Percentiles rank a stretch among this genome's conserved stretches.
phyloP scores from a whole-genome alignment of 2,329 filamentous ascomycete genomes.

The Fusarium piperis region DNA sequence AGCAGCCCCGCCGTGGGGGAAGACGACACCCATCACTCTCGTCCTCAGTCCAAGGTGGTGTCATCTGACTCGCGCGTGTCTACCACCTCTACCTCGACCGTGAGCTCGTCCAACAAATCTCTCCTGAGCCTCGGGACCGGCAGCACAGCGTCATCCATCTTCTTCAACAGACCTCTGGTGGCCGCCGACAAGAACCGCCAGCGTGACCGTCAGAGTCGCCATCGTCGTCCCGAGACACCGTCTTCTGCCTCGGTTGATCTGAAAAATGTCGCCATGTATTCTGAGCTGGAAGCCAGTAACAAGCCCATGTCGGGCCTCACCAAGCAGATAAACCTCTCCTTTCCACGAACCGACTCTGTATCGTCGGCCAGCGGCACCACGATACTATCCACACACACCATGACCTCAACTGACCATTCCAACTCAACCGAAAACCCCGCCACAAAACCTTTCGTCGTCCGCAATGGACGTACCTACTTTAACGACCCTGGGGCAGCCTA shows the following conservation, averaged over 20 bases:
- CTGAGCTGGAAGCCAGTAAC: constrained; percentile 43
- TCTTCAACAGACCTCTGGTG: constrained; percentile 34
- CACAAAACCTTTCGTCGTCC: constrained; percentile 70
- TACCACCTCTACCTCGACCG: constrained; percentile 25
- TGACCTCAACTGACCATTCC: constrained; percentile 60
- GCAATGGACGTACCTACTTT: constrained; percentile 85
- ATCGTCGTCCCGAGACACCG: constrained; percentile 31
- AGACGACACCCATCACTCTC: constrained; percentile 31
- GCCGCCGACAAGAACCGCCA: constrained; percentile 28
- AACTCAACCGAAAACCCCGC: constrained; percentile 54
- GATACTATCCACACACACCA: constrained; percentile 55
- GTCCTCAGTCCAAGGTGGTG: constrained; percentile 23
- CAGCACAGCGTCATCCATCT: constrained; percentile 25
- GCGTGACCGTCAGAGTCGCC: constrained; percentile 30
- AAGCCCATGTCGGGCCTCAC: constrained; percentile 42
- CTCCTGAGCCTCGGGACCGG: constrained; percentile 18
- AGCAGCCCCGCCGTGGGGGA: constrained; percentile 43
- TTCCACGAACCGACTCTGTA: constrained; percentile 56
- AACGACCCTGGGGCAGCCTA: constrained; percentile 78
- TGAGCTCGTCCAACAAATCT: constrained; percentile 25
- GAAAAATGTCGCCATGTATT: constrained; percentile 52
- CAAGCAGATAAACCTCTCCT: constrained; percentile 49
- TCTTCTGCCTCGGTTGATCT: constrained; percentile 40
- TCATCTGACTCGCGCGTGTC: constrained; percentile 40
- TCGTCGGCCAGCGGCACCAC: constrained; percentile 58